These are phyloP conservation scores for Plectosphaerella plurivora DNA, from an alignment of 2,329 filamentous ascomycete genomes.

Conservation along the genomic window DNA sequence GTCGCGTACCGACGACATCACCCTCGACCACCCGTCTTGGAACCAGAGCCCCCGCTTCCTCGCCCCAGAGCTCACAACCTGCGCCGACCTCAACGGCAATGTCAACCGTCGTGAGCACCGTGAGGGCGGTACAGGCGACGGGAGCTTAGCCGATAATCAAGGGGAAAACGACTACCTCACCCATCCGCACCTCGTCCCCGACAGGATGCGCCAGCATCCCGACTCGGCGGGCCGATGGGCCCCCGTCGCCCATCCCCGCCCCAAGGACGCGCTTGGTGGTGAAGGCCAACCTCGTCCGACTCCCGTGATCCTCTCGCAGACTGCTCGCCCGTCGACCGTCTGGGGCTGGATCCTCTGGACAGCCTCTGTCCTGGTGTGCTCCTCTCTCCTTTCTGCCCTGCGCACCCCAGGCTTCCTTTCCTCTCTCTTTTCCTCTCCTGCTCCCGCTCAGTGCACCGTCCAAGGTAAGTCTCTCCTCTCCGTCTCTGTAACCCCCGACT, in stretches of 20 bases:
- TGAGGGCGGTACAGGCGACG: constrained; percentile 27
- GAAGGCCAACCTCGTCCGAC: constrained; percentile 31
- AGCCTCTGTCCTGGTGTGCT: constrained; percentile 34
- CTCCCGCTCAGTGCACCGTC: not conserved
- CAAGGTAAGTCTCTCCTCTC: not conserved
- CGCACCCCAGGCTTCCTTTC: constrained; percentile 8
- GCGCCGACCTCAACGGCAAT: constrained; percentile 52
- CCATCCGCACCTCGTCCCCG: constrained; percentile 8
- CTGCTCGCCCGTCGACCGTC: constrained; percentile 19
- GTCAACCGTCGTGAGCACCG: constrained; percentile 43
- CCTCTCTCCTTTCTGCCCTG: constrained; percentile 20
- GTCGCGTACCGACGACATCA: constrained; percentile 47
- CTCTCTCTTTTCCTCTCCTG: not conserved
- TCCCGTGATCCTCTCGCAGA: constrained; percentile 22
- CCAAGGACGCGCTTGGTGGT: constrained; percentile 26
- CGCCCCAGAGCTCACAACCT: constrained; percentile 43
- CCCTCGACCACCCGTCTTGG: constrained; percentile 41
- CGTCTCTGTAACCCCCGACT: not conserved
- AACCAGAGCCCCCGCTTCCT: constrained; percentile 50
- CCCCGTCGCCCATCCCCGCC: constrained; percentile 9
- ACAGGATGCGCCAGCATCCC: constrained; percentile 1
- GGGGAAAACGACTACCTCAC: constrained; percentile 13
- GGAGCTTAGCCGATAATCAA: constrained; percentile 9
- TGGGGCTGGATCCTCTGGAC: constrained; percentile 38
- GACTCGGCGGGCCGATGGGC: constrained; percentile 12